Conservation (phyloP, 768 basidiomycete species). For the Tulasnella sp. region DNA sequence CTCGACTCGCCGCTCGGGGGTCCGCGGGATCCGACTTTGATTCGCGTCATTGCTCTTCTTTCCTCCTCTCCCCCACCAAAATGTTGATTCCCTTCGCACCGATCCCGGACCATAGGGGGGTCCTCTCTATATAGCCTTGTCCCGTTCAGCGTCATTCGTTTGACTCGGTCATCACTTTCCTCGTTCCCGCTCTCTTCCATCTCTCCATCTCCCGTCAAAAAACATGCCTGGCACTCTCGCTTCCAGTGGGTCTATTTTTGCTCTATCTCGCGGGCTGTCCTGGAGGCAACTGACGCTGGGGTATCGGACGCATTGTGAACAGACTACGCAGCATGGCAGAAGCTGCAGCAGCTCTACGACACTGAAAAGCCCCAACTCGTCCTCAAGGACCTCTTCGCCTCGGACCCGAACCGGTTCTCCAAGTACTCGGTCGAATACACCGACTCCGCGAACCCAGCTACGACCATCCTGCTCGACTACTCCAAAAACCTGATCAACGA, state of each 20-base stretch:
- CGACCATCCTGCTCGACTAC: constrained; percentile 88
- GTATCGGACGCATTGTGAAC: not conserved
- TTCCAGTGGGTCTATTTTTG: constrained; percentile 24
- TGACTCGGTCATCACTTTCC: not conserved
- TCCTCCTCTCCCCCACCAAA: not conserved
- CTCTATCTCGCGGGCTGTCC: not conserved
- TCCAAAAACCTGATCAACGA: constrained; percentile 94
- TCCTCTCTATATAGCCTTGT: not conserved
- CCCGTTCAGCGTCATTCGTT: not conserved
- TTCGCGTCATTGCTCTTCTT: not conserved
- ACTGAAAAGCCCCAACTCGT: constrained; percentile 66
- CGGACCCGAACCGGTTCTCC: constrained; percentile 80
- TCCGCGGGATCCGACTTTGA: constrained; percentile 11
- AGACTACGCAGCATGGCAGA: constrained; percentile 91
- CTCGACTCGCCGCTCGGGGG: not conserved
- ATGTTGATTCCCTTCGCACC: too few species aligned
- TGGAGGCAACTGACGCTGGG: not conserved
- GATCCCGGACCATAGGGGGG: not conserved
- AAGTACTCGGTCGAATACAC: constrained; percentile 79
- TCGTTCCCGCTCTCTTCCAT: constrained; percentile 6
- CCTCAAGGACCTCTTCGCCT: constrained; percentile 88
- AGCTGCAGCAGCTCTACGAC: constrained; percentile 81
- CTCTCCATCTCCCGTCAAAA: not conserved
- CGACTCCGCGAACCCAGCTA: constrained; percentile 59
- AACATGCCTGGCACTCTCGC: constrained; percentile 33